Evolutionary conservation across 2,329 filamentous ascomycete species (phyloP), one percentile per base, ranked within the genome.

Genomic region (Stachybotrys chlorohalonatus): DNA sequence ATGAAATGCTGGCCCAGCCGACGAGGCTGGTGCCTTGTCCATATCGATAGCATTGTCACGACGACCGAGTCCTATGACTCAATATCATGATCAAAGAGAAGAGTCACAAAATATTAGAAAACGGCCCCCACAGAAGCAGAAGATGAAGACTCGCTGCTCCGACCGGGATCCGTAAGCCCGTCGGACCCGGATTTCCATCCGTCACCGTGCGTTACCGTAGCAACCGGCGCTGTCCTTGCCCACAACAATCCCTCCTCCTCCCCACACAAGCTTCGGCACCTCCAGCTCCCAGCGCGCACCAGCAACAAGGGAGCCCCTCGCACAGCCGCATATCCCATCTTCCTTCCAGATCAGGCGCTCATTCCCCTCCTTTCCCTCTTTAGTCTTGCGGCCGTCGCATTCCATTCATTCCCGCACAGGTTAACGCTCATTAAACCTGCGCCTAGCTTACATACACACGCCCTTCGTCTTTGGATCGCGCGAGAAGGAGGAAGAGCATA

Each of bases 1-100:
- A 47, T 24, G 53, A 51, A 31, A 47, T 51, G 15, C 16, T 53
- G 32, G n/a, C 58, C 17, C 45, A 52, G 51, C 30, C 36, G 52
- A 54, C 52, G 55, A n/a, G 52, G 52, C 31, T 17, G 52, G 7
- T 31, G 24, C 11, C 36, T 42, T 42, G 36, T 13, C 36, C 3
- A 42, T 42, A 13, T 2, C 5, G 36, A 5, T 42, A 42, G 9
- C 36, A 42, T 42, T 13, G 2, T 42, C 36, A 42, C 36, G 36
- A 13, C 9, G 3, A 9, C 9, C 13, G 36, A 13, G 13, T 9
- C 13, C 36, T 42, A 3, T 2, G 6, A 2, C 9, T 13, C 36
- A 42, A 13, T 9, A 9, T 42, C 36, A 42, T 42, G 13, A 13
- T 42, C 13, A 13, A 42, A 42, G 36, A 42, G 13, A 42, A 24